Percentiles rank a stretch among this genome's conserved stretches.
Evolutionary conservation across 2,329 filamentous ascomycete species (phyloP).

Genomic region (Cercospora sesami): DNA sequence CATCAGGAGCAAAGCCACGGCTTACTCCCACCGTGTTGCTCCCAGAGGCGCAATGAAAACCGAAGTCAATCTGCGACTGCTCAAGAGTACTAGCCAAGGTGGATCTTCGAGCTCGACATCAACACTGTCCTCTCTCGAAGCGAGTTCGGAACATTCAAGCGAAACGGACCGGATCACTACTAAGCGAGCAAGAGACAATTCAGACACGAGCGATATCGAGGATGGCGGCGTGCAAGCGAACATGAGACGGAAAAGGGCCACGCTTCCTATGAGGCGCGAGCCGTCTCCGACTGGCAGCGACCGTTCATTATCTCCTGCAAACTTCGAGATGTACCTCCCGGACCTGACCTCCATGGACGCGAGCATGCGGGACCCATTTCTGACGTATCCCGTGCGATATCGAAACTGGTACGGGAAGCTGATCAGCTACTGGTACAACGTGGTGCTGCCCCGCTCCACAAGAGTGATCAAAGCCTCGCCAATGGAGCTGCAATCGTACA

Average conservation of each 20-base stretch:
- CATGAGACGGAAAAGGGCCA: slow-evolving; percentile 15
- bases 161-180: background rate
- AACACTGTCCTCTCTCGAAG: background rate
- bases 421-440: slow-evolving; percentile 29
- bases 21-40: slow-evolving; percentile 24
- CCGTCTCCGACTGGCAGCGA: slow-evolving; percentile 13
- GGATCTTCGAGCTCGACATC: slow-evolving; percentile 8
- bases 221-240: slow-evolving; percentile 12
- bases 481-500: slow-evolving; percentile 20
- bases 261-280: slow-evolving; percentile 5
- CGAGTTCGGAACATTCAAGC: background rate
- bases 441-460: slow-evolving; percentile 18
- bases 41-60: slow-evolving; percentile 21
- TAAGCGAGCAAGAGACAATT: slow-evolving; percentile 10
- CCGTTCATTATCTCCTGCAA: slow-evolving; percentile 20
- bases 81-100: slow-evolving; percentile 10
- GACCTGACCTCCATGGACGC: slow-evolving; percentile 23
- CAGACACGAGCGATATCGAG: slow-evolving; percentile 4
- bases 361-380: slow-evolving; percentile 28
- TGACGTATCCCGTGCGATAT: slow-evolving; percentile 28
- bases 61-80: slow-evolving; percentile 16
- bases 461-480: slow-evolving; percentile 26
- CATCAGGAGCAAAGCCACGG: slow-evolving; percentile 27
- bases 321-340: slow-evolving; percentile 16
- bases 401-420: slow-evolving; percentile 28